Percentiles rank a stretch among this genome's conserved stretches.
phyloP scores from a whole-genome alignment of 1,139 yeast genomes.

The Yamadazyma dushanensis region DNA sequence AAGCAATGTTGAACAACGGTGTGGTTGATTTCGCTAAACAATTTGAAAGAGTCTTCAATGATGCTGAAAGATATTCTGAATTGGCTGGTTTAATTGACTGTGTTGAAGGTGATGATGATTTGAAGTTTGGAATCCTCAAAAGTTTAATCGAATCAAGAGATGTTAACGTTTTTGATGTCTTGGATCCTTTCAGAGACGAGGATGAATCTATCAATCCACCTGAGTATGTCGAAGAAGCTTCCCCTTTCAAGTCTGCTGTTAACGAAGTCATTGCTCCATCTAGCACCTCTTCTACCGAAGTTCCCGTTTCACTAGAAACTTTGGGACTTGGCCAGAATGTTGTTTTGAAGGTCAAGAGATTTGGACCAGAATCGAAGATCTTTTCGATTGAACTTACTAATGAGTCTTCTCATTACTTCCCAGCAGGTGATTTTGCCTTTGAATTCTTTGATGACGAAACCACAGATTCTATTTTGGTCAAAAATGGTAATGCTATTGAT shows the following conservation, averaged over 20 bases:
- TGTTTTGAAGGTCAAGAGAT: conserved; percentile 19
- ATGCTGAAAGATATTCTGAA: conserved; percentile 28
- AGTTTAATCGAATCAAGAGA: conserved; percentile 18
- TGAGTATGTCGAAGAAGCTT: not conserved
- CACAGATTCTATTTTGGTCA: conserved; percentile 23
- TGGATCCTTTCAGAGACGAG: not conserved
- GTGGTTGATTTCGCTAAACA: conserved; percentile 21
- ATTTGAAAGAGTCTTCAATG: conserved; percentile 22
- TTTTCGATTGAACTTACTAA: conserved; percentile 31
- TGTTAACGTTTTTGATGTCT: conserved; percentile 2
- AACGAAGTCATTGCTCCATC: too few species aligned
- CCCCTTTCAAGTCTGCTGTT: too few species aligned
- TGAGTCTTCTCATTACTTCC: conserved; percentile 22
- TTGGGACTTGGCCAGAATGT: not conserved
- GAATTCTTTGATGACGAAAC: conserved; percentile 22
- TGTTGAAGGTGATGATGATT: conserved; percentile 22
- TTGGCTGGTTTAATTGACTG: conserved; percentile 17
- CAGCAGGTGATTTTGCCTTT: conserved; percentile 32
- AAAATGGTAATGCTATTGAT: conserved; percentile 27
- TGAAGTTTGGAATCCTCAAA: conserved; percentile 23
- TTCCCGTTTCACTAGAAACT: too few species aligned
- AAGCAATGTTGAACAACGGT: conserved; percentile 18
- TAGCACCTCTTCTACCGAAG: too few species aligned
- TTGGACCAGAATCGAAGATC: conserved; percentile 22
- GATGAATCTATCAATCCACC: conserved; percentile 2